These are phyloP conservation scores for Colletotrichum plurivorum DNA, from an alignment of 2,329 filamentous ascomycete genomes.

Conservation along the genomic window DNA sequence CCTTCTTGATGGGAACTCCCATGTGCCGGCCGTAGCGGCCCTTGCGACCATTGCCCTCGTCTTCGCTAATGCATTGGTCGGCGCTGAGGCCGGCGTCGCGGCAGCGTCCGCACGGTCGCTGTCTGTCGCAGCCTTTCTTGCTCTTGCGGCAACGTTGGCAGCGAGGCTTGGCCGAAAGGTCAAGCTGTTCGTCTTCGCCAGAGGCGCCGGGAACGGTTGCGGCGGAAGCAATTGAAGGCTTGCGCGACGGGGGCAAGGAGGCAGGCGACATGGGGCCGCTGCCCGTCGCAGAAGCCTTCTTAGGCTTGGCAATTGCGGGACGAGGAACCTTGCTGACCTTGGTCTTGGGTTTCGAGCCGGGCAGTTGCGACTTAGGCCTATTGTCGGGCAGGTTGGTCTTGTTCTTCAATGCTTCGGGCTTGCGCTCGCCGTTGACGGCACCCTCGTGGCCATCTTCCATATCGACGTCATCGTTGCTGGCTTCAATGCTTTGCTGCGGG, in stretches of 20 bases:
- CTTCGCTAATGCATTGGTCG: conserved; percentile 96
- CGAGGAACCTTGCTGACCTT: conserved; percentile 60
- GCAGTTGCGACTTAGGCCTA: conserved; percentile 56
- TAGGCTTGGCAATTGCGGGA: conserved; percentile 59
- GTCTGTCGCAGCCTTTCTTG: conserved; percentile 98
- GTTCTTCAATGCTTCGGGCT: conserved; percentile 56
- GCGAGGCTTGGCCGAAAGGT: conserved; percentile 94
- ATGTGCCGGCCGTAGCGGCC: conserved; percentile 86
- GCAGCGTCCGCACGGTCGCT: conserved; percentile 94
- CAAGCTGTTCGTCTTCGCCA: conserved; percentile 91
- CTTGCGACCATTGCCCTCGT: conserved; percentile 97
- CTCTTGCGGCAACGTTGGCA: conserved; percentile 99
- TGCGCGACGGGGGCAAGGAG: conserved; percentile 81
- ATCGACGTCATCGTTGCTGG: conserved; percentile 73
- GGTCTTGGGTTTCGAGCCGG: conserved; percentile 58
- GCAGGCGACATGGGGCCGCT: conserved; percentile 71
- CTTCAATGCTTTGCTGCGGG: conserved; percentile 54
- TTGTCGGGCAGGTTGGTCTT: conserved; percentile 49
- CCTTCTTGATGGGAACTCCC: conserved; percentile 75
- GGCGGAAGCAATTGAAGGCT: conserved; percentile 78
- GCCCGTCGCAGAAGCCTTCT: conserved; percentile 57
- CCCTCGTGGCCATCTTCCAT: conserved; percentile 57
- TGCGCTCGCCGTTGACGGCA: conserved; percentile 53
- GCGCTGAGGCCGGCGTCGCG: conserved; percentile 94
- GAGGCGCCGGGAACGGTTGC: conserved; percentile 62